Conservation (phyloP, 2,329 filamentous ascomycete species). For the Aureobasidium sp. region DNA sequence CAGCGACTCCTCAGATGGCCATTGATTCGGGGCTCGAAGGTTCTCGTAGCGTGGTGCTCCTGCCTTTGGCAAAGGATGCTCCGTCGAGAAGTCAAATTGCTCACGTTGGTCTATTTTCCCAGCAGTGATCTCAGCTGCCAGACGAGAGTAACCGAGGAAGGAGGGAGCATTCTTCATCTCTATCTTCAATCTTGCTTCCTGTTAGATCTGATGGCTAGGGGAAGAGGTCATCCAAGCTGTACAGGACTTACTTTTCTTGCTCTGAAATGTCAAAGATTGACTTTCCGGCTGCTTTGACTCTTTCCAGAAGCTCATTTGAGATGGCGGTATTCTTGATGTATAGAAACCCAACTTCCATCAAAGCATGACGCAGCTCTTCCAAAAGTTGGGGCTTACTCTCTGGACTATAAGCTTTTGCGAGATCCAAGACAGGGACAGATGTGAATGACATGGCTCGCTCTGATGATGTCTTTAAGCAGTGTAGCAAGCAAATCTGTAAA, state of each 20-base stretch:
- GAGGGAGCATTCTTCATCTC: constrained; percentile 46
- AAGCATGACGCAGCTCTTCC: constrained; percentile 60
- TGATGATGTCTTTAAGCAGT: background rate
- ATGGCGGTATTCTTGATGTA: constrained; percentile 78
- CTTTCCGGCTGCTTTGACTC: constrained; percentile 61
- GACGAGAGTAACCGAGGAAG: constrained; percentile 41
- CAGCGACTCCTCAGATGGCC: constrained; percentile 59
- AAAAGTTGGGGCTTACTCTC: constrained; percentile 68
- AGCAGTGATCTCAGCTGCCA: constrained; percentile 60
- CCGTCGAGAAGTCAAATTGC: constrained; percentile 79
- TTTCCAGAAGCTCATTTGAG: constrained; percentile 54
- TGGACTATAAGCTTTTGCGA: constrained; percentile 57
- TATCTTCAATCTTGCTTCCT: constrained; percentile 34
- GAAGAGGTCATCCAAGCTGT: background rate
- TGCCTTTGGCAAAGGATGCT: constrained; percentile 59
- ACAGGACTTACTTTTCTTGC: constrained; percentile 57
- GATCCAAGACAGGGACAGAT: constrained; percentile 69
- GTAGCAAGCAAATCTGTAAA: background rate
- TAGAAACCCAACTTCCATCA: constrained; percentile 82
- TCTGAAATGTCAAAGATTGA: constrained; percentile 69
- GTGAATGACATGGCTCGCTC: constrained; percentile 47
- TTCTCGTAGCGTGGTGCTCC: constrained; percentile 65
- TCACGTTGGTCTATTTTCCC: constrained; percentile 72
- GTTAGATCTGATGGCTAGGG: background rate
- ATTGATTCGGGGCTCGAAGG: constrained; percentile 69